phyloP scores from a whole-genome alignment of 139 green algal species.

The Coelastrella sp. region DNA sequence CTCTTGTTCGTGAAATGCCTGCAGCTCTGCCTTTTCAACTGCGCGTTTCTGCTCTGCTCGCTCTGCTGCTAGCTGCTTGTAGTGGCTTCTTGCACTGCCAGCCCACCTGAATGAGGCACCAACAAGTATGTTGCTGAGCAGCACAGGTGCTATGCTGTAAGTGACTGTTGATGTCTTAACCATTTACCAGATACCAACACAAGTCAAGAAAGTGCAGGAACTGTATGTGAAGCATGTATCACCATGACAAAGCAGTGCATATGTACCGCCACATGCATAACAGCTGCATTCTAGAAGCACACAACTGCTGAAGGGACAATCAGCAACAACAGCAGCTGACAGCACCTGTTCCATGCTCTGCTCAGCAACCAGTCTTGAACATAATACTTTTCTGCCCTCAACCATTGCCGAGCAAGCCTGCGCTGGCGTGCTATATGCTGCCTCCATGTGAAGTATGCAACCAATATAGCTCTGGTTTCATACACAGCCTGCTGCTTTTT shows the following conservation, averaged over 20 bases:
- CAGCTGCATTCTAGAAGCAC: too few relatives aligned
- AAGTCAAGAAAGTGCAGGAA: too few relatives aligned
- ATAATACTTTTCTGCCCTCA: background rate
- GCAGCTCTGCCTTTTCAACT: background rate
- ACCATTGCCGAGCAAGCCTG: background rate
- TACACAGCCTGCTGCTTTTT: background rate
- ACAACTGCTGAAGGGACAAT: too few relatives aligned
- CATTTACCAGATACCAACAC: too few relatives aligned
- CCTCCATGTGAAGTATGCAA: constrained; percentile 10
- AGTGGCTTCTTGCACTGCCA: background rate
- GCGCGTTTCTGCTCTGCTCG: constrained; percentile 1
- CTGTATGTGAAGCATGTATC: too few relatives aligned
- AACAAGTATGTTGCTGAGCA: too few relatives aligned
- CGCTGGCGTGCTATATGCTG: background rate
- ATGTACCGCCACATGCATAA: too few relatives aligned
- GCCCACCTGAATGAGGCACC: constrained; percentile 28
- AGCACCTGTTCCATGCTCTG: constrained; percentile 28
- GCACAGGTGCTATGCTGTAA: too few relatives aligned
- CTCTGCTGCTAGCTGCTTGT: constrained; percentile 12
- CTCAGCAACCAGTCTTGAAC: constrained; percentile 23
- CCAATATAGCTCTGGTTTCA: background rate
- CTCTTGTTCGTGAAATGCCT: constrained; percentile 5
- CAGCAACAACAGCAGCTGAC: background rate
- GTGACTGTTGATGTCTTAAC: too few relatives aligned
- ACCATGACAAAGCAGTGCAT: too few relatives aligned